Conservation (phyloP, 805 yeast genomes). For the Metschnikowia bowlesiae region DNA sequence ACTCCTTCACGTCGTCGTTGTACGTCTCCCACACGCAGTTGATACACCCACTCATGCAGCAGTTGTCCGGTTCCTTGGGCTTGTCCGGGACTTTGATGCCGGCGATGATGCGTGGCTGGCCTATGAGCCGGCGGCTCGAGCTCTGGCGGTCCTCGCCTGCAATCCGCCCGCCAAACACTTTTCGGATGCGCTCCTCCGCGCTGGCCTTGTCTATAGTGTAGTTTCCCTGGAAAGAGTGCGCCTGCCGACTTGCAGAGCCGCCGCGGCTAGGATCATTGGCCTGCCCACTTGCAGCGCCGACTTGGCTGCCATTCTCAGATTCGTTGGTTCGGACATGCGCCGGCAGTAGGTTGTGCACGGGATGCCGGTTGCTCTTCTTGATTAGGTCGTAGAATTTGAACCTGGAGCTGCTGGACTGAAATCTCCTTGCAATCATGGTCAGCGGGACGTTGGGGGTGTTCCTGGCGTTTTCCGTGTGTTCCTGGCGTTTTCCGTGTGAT, state of each 20-base stretch:
- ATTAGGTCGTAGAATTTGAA: slow-evolving; percentile 37
- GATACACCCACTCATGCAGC: slow-evolving; percentile 96
- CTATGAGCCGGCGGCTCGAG: slow-evolving; percentile 33
- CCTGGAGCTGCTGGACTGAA: slow-evolving; percentile 4
- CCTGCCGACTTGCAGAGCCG: neutral
- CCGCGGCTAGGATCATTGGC: neutral
- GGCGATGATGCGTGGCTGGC: slow-evolving; percentile 34
- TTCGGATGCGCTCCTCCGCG: slow-evolving; percentile 45
- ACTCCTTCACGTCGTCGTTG: slow-evolving; percentile 81
- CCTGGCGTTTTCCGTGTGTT: neutral
- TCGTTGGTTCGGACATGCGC: neutral
- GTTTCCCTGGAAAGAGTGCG: slow-evolving; percentile 1
- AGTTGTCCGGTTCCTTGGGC: slow-evolving; percentile 89
- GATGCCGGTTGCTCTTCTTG: slow-evolving; percentile 29
- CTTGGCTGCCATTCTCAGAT: too few relatives aligned
- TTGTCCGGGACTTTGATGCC: slow-evolving; percentile 79
- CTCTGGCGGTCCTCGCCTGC: slow-evolving; percentile 47
- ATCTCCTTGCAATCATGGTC: neutral
- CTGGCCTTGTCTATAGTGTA: slow-evolving; percentile 15
- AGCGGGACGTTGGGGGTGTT: neutral
- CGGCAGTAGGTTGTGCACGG: slow-evolving; percentile 17
- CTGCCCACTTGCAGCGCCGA: neutral
- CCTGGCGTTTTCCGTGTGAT: neutral
- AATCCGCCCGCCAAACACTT: slow-evolving; percentile 53
- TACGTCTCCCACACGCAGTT: slow-evolving; percentile 96